Evolutionary conservation across 257 asterid genomes (phyloP), one percentile per base, ranked within the genome.

Genomic region (Gentiana dahurica): DNA sequence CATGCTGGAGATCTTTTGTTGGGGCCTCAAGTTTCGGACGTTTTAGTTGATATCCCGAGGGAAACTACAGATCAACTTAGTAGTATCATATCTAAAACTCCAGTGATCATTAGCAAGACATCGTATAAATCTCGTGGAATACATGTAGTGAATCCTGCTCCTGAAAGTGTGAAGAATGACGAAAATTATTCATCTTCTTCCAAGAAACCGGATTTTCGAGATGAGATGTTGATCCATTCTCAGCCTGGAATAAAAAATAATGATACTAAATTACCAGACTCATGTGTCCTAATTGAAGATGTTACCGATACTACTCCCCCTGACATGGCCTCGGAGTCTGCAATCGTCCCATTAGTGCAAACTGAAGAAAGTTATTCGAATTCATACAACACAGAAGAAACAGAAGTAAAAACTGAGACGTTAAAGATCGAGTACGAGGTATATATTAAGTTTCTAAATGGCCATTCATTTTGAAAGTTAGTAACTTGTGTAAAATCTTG

Each of bases 401-500:
- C 84, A 45, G 81, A 73, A 48, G 33, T 65, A 51, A 86, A 73
- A 66, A 73, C 68, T 65, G 62, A 63, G 50, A 36, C 57, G 53
- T 55, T 53, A 49, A 82, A 69, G 67, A 79, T 75, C 65, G 79
- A 75, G 7, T 12, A 65, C 54, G 82, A 84, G 66, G 87, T 85
- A 80, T 58, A 8, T 24, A 24, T 24, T 65, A 12, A 53, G 34
- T 65, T 43, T 60, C 58, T 52, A 57, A 32, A 62, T 56, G 48
- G 39, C 55, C 47, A 51, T 46, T 53, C 56, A 8, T 57, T 13
- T 38, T 57, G 54, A 36, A 10, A 12, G 24, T 73, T 11, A 24
- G 63, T 11, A 56, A 64, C 12, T 51, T 54, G 54, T 62, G 39
- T 53, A 6, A 36, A 49, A 57, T 55, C 66, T 63, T 57, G 53